These are phyloP conservation scores for Comarum palustre DNA, from an alignment of 306 rosid species.

Conservation along the genomic window DNA sequence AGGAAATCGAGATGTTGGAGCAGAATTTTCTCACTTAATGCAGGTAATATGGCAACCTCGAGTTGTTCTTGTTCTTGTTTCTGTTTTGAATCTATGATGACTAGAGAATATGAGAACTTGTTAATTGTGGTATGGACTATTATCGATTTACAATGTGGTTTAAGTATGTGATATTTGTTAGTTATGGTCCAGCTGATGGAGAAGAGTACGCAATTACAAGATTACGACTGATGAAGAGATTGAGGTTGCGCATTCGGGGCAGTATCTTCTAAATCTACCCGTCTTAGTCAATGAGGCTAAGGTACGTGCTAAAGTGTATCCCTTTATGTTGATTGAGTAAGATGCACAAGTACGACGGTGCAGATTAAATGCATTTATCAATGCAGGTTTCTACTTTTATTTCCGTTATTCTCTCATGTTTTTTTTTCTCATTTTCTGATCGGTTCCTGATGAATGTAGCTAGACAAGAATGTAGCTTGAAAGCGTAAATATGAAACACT, in stretches of 20 bases:
- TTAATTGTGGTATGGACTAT: too few species aligned
- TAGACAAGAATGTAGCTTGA: constrained; percentile 85
- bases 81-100: neutral
- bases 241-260: constrained; percentile 84
- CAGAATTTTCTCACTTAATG: constrained; percentile 79
- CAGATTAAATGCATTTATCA: neutral
- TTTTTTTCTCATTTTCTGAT: constrained; percentile 25
- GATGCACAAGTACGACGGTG: neutral
- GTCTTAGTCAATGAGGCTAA: constrained; percentile 82
- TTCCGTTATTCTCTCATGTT: constrained; percentile 16
- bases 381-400: neutral
- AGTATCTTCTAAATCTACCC: constrained; percentile 95
- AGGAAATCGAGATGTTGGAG: constrained; percentile 76
- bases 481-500: too few species aligned
- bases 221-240: constrained; percentile 66
- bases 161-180: neutral
- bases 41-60: constrained; percentile 44
- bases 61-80: neutral
- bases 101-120: too few species aligned
- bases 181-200: constrained; percentile 65
- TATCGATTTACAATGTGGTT: neutral
- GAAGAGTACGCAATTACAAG: constrained; percentile 94
- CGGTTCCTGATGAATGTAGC: constrained; percentile 49
- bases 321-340: neutral
- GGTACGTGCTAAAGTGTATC: constrained; percentile 42